phyloP scores from a whole-genome alignment of 805 yeast genomes.

The Metschnikowia reukaufii region DNA sequence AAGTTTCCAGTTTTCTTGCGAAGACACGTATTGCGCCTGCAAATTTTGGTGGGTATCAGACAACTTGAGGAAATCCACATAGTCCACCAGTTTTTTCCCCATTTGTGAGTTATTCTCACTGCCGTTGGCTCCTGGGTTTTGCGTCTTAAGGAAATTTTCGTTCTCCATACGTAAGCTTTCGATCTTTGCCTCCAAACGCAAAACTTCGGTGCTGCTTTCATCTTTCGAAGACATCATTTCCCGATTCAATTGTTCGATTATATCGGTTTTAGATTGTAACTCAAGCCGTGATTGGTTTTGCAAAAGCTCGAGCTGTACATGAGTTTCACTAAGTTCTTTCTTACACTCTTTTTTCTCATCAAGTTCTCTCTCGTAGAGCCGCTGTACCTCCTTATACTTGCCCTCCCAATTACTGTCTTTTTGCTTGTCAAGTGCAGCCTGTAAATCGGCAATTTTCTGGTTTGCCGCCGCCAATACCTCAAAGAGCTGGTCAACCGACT shows the following conservation, averaged over 20 bases:
- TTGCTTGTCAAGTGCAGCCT: constrained; percentile 20
- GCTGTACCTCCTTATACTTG: constrained; percentile 26
- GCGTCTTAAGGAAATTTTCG: constrained; percentile 39
- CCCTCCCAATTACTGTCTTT: constrained; percentile 25
- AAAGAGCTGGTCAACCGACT: constrained; percentile 29
- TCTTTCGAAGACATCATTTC: constrained; percentile 36
- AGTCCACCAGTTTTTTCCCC: constrained; percentile 26
- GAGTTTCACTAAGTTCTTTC: constrained; percentile 30
- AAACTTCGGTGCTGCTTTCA: constrained; percentile 45
- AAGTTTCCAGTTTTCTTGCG: constrained; percentile 79
- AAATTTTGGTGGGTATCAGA: constrained; percentile 52
- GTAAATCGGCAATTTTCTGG: constrained; percentile 17
- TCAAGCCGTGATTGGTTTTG: constrained; percentile 29
- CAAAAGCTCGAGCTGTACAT: constrained; percentile 34
- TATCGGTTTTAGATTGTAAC: constrained; percentile 32
- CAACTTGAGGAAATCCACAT: constrained; percentile 44
- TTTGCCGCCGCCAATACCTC: constrained; percentile 20
- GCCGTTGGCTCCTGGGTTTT: neutral
- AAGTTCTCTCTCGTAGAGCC: constrained; percentile 25
- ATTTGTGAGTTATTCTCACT: neutral
- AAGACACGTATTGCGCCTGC: constrained; percentile 70
- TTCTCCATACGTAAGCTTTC: constrained; percentile 65
- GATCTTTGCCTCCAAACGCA: constrained; percentile 63
- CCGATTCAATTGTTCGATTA: constrained; percentile 29
- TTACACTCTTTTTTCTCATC: constrained; percentile 20